These are phyloP conservation scores for Amniculicola lignicola DNA, from an alignment of 495 filamentous ascomycete genomes.

Conservation along the genomic window DNA sequence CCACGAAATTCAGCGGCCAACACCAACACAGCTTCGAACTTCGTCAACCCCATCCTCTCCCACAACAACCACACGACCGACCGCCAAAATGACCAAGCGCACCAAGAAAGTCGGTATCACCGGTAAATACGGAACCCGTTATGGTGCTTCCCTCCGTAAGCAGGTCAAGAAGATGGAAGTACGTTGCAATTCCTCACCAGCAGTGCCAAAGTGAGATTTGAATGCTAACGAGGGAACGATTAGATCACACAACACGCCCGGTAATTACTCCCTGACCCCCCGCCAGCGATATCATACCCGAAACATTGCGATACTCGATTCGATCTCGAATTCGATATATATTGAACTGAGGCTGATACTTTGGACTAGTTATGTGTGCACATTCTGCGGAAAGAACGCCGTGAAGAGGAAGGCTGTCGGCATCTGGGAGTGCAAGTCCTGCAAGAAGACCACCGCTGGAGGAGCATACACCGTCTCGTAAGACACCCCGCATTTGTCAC, in stretches of 20 bases:
- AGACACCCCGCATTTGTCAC: constrained; percentile 53
- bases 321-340: neutral
- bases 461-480: constrained; percentile 97
- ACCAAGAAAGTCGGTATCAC: constrained; percentile 34
- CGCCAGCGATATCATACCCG: neutral
- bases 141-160: constrained; percentile 99
- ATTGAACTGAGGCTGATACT: constrained; percentile 8
- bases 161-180: constrained; percentile 99
- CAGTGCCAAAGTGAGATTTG: neutral
- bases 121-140: constrained; percentile 55
- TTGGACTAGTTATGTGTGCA: constrained; percentile 29
- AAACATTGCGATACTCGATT: neutral
- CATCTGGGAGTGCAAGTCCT: constrained; percentile 84
- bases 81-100: constrained; percentile 33
- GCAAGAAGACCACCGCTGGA: constrained; percentile 80
- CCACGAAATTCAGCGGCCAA: too few species aligned
- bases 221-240: constrained; percentile 4
- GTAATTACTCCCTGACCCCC: constrained; percentile 3
- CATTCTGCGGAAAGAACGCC: constrained; percentile 57
- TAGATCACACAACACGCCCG: constrained; percentile 34
- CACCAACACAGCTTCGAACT: too few species aligned
- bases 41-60: too few species aligned
- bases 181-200: neutral
- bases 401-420: constrained; percentile 90
- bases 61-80: too few species aligned